phyloP scores from a whole-genome alignment of 1,284 basidiomycete genomes.

The Leucoagaricus sp. region DNA sequence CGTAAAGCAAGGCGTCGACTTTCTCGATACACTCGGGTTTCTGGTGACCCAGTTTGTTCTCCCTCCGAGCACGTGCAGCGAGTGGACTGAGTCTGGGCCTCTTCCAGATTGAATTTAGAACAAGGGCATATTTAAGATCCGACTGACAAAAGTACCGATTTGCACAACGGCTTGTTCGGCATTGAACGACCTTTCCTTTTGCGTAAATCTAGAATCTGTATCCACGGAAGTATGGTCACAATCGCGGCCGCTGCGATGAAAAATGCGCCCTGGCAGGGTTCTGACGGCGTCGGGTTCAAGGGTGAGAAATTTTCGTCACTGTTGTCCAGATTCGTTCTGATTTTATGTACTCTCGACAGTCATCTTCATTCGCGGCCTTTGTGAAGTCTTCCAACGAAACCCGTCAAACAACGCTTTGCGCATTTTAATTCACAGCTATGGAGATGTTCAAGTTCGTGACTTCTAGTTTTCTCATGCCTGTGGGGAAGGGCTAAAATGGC shows the following conservation, averaged over 20 bases:
- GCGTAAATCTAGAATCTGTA: too few species aligned
- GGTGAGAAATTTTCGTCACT: background rate
- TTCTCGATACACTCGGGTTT: too few species aligned
- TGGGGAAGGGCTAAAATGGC: background rate
- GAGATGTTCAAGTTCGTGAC: slow-evolving; percentile 48
- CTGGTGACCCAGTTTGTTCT: too few species aligned
- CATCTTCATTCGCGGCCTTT: slow-evolving; percentile 47
- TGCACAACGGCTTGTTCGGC: background rate
- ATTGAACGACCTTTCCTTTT: background rate
- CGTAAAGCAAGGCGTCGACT: too few species aligned
- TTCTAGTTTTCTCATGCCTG: background rate
- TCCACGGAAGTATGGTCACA: slow-evolving; percentile 41
- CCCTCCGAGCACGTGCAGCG: too few species aligned
- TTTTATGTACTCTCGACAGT: slow-evolving; percentile 29
- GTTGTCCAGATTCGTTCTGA: background rate
- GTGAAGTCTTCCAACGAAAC: slow-evolving; percentile 43
- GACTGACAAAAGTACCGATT: too few species aligned
- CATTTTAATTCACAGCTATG: slow-evolving; percentile 45
- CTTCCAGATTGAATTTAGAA: too few species aligned
- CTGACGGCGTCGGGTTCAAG: slow-evolving; percentile 36
- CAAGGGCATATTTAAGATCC: too few species aligned
- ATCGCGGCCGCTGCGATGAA: slow-evolving; percentile 38
- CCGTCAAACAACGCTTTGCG: slow-evolving; percentile 35
- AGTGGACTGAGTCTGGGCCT: too few species aligned
- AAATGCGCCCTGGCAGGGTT: slow-evolving; percentile 40